Base-by-base conservation (phyloP, 331 rosid genomes). In the Pyrus hybrid region DNA sequence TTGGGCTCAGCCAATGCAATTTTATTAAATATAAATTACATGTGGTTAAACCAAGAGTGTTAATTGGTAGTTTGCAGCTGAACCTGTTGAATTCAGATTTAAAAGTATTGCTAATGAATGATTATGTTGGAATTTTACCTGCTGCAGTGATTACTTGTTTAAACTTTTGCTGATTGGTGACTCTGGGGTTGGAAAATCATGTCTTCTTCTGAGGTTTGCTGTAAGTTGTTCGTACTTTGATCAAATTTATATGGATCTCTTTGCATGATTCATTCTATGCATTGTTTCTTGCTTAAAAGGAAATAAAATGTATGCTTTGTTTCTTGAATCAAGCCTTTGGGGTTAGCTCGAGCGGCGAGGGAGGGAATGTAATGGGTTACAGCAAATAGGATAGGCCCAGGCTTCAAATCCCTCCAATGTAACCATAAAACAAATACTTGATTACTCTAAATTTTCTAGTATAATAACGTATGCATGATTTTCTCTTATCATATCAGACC, bases 121-220 rank as follows among this genome's bases (percentile, higher is more conserved):
- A 43, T 67, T 68, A 10, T 41, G 54, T 29, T 61, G 32, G 29
- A 21, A 68, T 72, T 25, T 61, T 76, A 3, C 73, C 7, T 65
- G 22, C 29, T 83, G 77, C 82, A 83, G 89, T 69, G 89, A 86
- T 73, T 86, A 86, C 79, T 71, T 86, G 83, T 86, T 86, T 82
- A 86, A 86, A 72, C 87, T 86, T 78, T 75, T 86, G 76, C 85
- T 86, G 23, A 86, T 86, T 75, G 89, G 89, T 68, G 89, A 86
- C 58, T 86, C 87, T 13, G 89, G 89, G 32, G 89, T 86, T 58
- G 89, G 89, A 4, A 86, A 86, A 61, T 86, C 89, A 53, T 86
- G 89, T 49, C 89, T 86, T 63, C 89, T 86, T 12, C 70, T 86
- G 82, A 80, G 89, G 80, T 86, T 86, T 71, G 87, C 87, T 57